Base-by-base conservation (phyloP, 306 rosid species). In the Ceratonia siliqua region DNA sequence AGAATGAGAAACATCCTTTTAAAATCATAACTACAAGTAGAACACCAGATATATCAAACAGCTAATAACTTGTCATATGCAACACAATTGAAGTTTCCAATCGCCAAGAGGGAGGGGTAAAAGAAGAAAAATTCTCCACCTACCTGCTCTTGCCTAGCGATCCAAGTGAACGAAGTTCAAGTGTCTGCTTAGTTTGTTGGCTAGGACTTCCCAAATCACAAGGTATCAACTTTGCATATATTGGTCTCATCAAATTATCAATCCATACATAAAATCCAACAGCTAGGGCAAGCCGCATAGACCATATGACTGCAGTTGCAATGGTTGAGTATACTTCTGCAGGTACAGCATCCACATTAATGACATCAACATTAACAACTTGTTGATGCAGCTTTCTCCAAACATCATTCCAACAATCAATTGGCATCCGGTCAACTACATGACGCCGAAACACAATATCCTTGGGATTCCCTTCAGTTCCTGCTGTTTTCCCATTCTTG, bases 301-400 rank as follows among this genome's bases (percentile, higher is more conserved):
- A 85, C 97, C 98, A 91, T 83, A 94, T 57, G 67, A 94, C 95
- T 54, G 97, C 92, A 65, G 97, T 92, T 76, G 97, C 97, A 77
- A 94, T 70, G 36, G 89, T 87, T 18, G 97, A 82, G 83, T 91
- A 94, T 33, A 94, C 81, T 88, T 94, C 96, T 55, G 94, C 87
- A 21, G 92, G 97, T 68, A 91, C 92, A 3, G 88, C 69, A 67
- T 94, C 85, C 42, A 94, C 91, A 77, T 91, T 88, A 77, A 85
- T 77, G 72, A 94, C 95, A 78, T 94, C 96, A 74, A 91, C 97
- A 49, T 94, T 89, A 58, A 91, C 96, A 81, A 90, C 81, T 81
- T 91, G 97, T 72, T 90, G 98, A 82, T 94, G 98, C 80, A 94
- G 83, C 89, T 88, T 94, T 81, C 82, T 79, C 98, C 98, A 94